phyloP scores from a whole-genome alignment of 139 green algal genomes.

The Trebouxia sp. region DNA sequence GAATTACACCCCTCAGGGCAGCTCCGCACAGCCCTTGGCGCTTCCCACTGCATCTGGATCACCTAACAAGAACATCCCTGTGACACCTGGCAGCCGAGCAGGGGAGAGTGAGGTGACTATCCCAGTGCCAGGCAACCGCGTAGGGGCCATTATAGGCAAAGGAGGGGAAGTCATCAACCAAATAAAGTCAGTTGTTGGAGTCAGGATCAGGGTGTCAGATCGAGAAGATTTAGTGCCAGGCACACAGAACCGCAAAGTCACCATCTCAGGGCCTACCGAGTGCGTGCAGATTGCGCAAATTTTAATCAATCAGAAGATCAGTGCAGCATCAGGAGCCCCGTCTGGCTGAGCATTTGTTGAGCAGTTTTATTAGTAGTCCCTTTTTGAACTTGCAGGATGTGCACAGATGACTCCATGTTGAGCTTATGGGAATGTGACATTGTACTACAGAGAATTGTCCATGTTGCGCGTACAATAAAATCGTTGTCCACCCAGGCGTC shows the following conservation, averaged over 20 bases:
- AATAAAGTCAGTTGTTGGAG: constrained; percentile 68
- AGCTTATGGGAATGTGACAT: no score
- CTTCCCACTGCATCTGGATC: neutral
- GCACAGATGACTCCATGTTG: no score
- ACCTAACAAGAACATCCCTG: neutral
- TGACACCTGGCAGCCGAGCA: constrained; percentile 6
- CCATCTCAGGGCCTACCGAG: constrained; percentile 36
- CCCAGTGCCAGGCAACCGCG: constrained; percentile 51
- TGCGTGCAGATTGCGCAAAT: constrained; percentile 57
- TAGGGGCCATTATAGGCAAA: constrained; percentile 76
- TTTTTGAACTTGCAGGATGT: constrained; percentile 3
- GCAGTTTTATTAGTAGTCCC: neutral
- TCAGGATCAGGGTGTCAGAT: constrained; percentile 64
- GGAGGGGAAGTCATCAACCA: constrained; percentile 65
- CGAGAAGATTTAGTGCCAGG: constrained; percentile 65
- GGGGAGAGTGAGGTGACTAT: constrained; percentile 51
- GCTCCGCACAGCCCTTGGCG: neutral
- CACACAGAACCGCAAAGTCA: constrained; percentile 62
- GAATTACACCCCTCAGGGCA: constrained; percentile 1
- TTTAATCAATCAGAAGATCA: constrained; percentile 62
- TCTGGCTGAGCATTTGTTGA: neutral
- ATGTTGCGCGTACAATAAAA: no score
- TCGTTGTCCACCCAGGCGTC: no score
- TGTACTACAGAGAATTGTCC: no score
- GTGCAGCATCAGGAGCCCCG: neutral